A percentile compares a stretch with the other conserved stretches of the same genome.
Evolutionary conservation across 1,284 basidiomycete genomes (phyloP).

Genomic region (Neonothopanus nambi): DNA sequence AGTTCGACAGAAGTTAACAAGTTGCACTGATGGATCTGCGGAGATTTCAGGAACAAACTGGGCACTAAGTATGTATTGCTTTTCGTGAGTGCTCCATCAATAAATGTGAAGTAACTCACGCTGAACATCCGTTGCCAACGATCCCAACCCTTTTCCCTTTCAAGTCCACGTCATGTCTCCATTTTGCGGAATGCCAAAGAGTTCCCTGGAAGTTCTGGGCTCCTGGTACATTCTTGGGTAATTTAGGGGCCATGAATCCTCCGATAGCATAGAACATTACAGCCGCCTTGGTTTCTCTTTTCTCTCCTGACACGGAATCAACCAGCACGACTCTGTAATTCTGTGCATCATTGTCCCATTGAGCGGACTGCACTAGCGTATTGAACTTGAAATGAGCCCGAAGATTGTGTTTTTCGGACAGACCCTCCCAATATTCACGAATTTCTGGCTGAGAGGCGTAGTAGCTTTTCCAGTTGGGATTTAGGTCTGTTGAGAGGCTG

Average conservation of each 20-base stretch:
- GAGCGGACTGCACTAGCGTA: slow-evolving; percentile 39
- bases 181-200: slow-evolving; percentile 56
- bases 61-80: slow-evolving; percentile 36
- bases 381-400: slow-evolving; percentile 41
- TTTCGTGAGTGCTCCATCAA: slow-evolving; percentile 8
- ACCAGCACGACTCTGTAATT: slow-evolving; percentile 40
- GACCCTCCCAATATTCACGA: slow-evolving; percentile 47
- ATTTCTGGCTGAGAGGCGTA: slow-evolving; percentile 51
- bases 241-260: slow-evolving; percentile 45
- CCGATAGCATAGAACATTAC: slow-evolving; percentile 46
- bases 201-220: slow-evolving; percentile 50
- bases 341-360: slow-evolving; percentile 45
- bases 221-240: slow-evolving; percentile 44
- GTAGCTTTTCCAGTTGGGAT: slow-evolving; percentile 49
- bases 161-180: slow-evolving; percentile 56
- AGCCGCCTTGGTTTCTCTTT: slow-evolving; percentile 35
- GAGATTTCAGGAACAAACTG: slow-evolving; percentile 54
- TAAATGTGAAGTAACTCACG: slow-evolving; percentile 44
- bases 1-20: slow-evolving; percentile 55
- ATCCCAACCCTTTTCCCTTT: slow-evolving; percentile 57
- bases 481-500: slow-evolving; percentile 53
- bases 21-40: slow-evolving; percentile 45
- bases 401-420: slow-evolving; percentile 46
- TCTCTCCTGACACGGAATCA: slow-evolving; percentile 33
- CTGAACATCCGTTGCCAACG: slow-evolving; percentile 66